Evolutionary conservation across 148 eudicot species (phyloP).

Genomic region (Talinum fruticosum): DNA sequence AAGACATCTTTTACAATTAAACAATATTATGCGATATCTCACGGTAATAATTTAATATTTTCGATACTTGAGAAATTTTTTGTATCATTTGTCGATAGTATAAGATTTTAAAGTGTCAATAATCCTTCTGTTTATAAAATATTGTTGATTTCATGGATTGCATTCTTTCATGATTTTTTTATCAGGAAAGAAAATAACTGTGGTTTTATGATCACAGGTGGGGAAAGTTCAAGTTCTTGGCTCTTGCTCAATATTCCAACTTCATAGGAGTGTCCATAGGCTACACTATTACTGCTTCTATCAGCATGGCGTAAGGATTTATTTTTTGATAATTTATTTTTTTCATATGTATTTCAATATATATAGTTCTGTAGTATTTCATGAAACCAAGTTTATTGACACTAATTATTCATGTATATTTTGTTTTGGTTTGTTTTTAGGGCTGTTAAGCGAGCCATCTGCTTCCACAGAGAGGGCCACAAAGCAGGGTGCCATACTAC

Average conservation of each 20-base stretch:
- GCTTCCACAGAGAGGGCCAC: constrained; percentile 56
- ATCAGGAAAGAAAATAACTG: neutral
- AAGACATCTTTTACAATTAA: too few species aligned
- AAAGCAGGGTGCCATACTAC: constrained; percentile 38
- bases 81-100: too few species aligned
- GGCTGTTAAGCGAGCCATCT: constrained; percentile 58
- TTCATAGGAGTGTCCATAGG: constrained; percentile 58
- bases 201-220: constrained; percentile 36
- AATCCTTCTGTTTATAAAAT: too few species aligned
- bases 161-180: too few species aligned
- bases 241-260: constrained; percentile 46
- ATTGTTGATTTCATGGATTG: too few species aligned
- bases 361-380: neutral
- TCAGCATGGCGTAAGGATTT: constrained; percentile 57
- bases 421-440: constrained; percentile 21
- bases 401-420: neutral
- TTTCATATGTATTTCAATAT: too few species aligned
- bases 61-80: too few species aligned
- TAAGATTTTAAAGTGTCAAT: too few species aligned
- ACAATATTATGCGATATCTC: too few species aligned
- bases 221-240: constrained; percentile 42
- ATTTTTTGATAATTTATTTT: neutral
- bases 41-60: too few species aligned
- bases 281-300: constrained; percentile 61
- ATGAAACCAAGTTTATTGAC: neutral